Evolutionary conservation across 495 filamentous ascomycete genomes (phyloP).

Genomic region (Tuber magnatum): DNA sequence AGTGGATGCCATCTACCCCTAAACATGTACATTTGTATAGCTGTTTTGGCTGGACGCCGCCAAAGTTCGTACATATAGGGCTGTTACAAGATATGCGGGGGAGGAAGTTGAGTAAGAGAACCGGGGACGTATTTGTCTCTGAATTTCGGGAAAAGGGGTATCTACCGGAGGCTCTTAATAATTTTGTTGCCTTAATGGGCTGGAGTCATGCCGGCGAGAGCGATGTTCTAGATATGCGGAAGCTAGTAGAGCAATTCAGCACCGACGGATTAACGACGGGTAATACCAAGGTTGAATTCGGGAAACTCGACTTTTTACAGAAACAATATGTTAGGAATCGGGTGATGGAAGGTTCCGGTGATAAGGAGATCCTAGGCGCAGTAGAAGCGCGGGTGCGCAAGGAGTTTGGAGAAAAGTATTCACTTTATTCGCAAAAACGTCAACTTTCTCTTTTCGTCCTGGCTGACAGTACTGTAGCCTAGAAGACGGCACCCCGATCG

Average conservation of each 20-base stretch:
- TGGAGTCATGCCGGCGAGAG: constrained; percentile 64
- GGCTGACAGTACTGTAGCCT: constrained; percentile 18
- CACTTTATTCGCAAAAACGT: constrained; percentile 17
- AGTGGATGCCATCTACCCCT: constrained; percentile 93
- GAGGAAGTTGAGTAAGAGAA: constrained; percentile 87
- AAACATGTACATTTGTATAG: constrained; percentile 80
- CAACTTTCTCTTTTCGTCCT: constrained; percentile 12
- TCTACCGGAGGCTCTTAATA: constrained; percentile 66
- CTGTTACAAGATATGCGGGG: constrained; percentile 66
- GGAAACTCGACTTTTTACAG: constrained; percentile 76
- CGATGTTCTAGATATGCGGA: constrained; percentile 63
- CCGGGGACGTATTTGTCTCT: constrained; percentile 60
- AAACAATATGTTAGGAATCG: constrained; percentile 53
- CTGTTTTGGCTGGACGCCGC: constrained; percentile 81
- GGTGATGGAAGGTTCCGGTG: constrained; percentile 36
- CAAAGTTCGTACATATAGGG: constrained; percentile 79
- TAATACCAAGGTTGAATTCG: constrained; percentile 73
- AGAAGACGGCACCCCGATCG: constrained; percentile 21
- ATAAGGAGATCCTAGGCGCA: constrained; percentile 36
- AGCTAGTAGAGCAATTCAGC: constrained; percentile 64
- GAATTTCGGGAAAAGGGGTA: constrained; percentile 62
- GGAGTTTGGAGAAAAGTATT: constrained; percentile 34
- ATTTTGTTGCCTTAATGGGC: constrained; percentile 77
- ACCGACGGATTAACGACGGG: constrained; percentile 73
- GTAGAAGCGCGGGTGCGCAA: constrained; percentile 40